Evolutionary conservation across 305 asterid genomes (phyloP).

Genomic region (Solanum hybrid): DNA sequence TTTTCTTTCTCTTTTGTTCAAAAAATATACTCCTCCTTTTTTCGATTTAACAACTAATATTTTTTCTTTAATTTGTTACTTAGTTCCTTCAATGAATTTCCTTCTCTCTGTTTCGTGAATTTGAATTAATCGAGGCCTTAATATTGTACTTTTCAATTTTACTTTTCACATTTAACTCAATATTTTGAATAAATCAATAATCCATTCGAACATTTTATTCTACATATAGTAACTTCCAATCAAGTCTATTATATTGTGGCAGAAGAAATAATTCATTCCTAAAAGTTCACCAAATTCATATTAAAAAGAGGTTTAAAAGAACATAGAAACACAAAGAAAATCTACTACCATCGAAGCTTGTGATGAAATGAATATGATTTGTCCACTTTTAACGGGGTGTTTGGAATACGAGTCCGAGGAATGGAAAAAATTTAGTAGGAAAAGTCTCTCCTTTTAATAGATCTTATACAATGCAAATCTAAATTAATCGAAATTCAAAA

Average conservation of each 20-base stretch:
- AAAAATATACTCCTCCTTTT: background rate
- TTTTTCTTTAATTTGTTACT: background rate
- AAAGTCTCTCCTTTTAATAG: background rate
- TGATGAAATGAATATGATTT: background rate
- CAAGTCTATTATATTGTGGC: background rate
- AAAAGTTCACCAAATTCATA: background rate
- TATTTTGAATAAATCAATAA: background rate
- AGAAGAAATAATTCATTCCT: background rate
- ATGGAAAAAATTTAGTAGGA: background rate
- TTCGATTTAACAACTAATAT: background rate
- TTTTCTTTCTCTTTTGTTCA: background rate
- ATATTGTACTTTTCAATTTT: background rate
- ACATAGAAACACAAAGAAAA: background rate
- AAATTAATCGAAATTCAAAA: background rate
- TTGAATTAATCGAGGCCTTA: too few relatives aligned
- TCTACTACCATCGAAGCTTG: background rate
- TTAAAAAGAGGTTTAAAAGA: background rate
- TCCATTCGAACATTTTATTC: background rate
- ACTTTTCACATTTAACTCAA: background rate
- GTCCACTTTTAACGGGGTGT: background rate
- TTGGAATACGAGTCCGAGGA: background rate
- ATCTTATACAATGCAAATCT: background rate
- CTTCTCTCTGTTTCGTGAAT: background rate
- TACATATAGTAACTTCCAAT: background rate
- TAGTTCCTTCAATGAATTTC: background rate